These are phyloP conservation scores for Mitragyna speciosa DNA, from an alignment of 257 asterid species.

Conservation along the genomic window DNA sequence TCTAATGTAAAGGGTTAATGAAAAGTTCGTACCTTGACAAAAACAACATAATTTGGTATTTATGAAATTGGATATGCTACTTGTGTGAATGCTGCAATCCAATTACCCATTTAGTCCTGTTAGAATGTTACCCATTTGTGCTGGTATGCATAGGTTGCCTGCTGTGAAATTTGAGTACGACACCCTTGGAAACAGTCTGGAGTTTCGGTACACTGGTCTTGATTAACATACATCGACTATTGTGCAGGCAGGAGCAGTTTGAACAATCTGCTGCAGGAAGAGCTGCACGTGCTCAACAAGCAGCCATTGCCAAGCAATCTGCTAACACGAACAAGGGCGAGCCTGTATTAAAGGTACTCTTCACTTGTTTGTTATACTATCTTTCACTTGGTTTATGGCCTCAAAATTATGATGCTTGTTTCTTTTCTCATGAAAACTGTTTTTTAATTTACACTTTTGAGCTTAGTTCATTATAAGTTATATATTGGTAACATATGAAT, in stretches of 20 bases:
- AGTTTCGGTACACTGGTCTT: background rate
- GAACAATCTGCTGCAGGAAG: conserved; percentile 85
- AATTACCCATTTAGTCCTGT: background rate
- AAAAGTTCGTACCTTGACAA: background rate
- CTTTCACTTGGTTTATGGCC: background rate
- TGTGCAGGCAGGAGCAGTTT: conserved; percentile 78
- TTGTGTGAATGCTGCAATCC: background rate
- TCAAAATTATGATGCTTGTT: background rate
- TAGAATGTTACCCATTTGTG: background rate
- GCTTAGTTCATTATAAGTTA: background rate
- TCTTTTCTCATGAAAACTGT: background rate
- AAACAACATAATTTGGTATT: too few species aligned
- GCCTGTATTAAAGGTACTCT: conserved; percentile 78
- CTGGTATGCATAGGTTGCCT: background rate
- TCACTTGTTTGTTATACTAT: background rate
- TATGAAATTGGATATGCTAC: background rate
- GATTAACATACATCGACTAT: background rate
- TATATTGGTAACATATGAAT: background rate
- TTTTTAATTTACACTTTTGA: background rate
- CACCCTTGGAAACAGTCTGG: background rate
- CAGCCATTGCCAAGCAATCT: conserved; percentile 75
- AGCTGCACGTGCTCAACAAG: conserved; percentile 83
- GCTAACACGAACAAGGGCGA: conserved; percentile 69
- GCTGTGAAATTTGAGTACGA: background rate
- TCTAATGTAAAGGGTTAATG: background rate